These are phyloP conservation scores for Tolypocladium amazonense DNA, from an alignment of 2,329 filamentous ascomycete species.

Conservation along the genomic window DNA sequence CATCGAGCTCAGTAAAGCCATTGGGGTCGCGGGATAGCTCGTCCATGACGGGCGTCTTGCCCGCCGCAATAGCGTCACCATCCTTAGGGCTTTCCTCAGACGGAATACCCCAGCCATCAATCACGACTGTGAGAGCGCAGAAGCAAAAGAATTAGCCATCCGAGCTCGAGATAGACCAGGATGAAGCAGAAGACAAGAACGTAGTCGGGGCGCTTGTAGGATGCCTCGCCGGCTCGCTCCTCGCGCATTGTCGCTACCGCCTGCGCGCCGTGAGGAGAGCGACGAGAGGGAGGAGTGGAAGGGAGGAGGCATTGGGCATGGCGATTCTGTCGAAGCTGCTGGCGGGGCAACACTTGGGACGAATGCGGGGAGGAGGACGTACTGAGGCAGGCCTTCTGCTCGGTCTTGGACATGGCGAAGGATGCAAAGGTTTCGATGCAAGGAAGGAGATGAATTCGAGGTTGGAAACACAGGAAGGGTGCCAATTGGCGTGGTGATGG, in stretches of 20 bases:
- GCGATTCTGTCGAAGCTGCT: conserved; percentile 7
- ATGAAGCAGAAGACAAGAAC: conserved; percentile 39
- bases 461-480: background rate
- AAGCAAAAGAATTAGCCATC: conserved; percentile 48
- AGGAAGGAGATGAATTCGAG: background rate
- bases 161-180: conserved; percentile 45
- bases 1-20: conserved; percentile 87
- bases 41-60: conserved; percentile 92
- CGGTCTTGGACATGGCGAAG: conserved; percentile 39
- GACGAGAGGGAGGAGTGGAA: conserved; percentile 3
- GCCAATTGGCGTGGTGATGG: background rate
- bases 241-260: conserved; percentile 1
- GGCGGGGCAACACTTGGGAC: conserved; percentile 12
- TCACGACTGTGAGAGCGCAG: conserved; percentile 65
- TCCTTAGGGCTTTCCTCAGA: conserved; percentile 69
- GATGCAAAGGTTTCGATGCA: background rate
- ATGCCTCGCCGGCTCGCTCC: conserved; percentile 2
- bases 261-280: conserved; percentile 9
- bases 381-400: conserved; percentile 53
- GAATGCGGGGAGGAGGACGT: conserved; percentile 30
- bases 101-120: conserved; percentile 96
- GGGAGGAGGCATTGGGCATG: conserved; percentile 1
- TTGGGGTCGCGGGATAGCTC: conserved; percentile 71
- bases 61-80: conserved; percentile 91
- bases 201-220: conserved; percentile 17